Evolutionary conservation across 129 eudicot genomes (phyloP).

Genomic region (Tanacetum coccineum): DNA sequence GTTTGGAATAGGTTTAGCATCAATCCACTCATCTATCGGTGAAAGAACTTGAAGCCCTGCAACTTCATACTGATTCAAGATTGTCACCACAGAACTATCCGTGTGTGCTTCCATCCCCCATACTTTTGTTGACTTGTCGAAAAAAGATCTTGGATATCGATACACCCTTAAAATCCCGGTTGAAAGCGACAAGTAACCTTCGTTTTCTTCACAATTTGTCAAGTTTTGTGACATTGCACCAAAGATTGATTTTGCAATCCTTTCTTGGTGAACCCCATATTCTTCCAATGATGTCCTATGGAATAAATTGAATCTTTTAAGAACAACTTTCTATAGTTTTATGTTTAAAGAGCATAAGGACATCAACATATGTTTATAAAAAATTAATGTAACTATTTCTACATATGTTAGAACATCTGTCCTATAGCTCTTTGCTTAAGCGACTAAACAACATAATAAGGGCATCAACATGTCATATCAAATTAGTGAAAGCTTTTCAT

Average conservation of each 20-base stretch:
- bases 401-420: too few relatives aligned
- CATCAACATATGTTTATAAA: too few relatives aligned
- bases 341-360: too few relatives aligned
- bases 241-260: conserved; percentile 51
- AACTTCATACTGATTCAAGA: conserved; percentile 64
- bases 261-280: conserved; percentile 57
- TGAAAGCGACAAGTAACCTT: conserved; percentile 41
- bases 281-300: conserved; percentile 47
- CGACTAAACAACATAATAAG: too few relatives aligned
- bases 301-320: neutral
- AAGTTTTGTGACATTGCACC: conserved; percentile 45
- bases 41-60: conserved; percentile 71
- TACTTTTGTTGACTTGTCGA: conserved; percentile 22
- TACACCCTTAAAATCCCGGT: conserved; percentile 61
- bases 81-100: conserved; percentile 78
- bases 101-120: conserved; percentile 83
- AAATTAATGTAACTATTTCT: too few relatives aligned
- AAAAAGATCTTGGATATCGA: conserved; percentile 50
- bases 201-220: conserved; percentile 16
- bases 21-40: conserved; percentile 55
- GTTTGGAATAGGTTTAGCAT: conserved; percentile 52
- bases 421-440: too few relatives aligned
- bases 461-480: too few relatives aligned
- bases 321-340: too few relatives aligned
- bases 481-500: too few relatives aligned